Evolutionary conservation across 2,329 filamentous ascomycete genomes (phyloP).

Genomic region (Plectosphaerella sp.): DNA sequence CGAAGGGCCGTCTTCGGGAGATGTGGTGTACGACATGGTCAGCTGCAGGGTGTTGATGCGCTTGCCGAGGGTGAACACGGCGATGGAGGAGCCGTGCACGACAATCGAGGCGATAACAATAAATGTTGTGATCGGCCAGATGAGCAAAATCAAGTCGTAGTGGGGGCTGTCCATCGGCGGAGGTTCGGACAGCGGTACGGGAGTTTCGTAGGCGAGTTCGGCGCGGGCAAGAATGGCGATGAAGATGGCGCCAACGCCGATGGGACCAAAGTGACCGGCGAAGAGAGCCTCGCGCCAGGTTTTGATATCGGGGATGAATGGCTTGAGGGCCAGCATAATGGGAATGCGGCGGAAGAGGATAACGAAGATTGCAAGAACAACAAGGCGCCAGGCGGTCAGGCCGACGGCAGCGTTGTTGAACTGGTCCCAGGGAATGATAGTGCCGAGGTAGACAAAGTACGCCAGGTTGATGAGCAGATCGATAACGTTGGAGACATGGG

Average conservation of each 20-base stretch:
- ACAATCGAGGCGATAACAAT: conserved; percentile 91
- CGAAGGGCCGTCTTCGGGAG: conserved; percentile 78
- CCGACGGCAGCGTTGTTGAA: conserved; percentile 76
- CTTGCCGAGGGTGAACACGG: conserved; percentile 95
- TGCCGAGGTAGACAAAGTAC: conserved; percentile 96
- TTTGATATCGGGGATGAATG: conserved; percentile 92
- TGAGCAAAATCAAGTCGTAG: conserved; percentile 72
- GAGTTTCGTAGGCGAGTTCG: conserved; percentile 74
- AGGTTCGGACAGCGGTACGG: conserved; percentile 66
- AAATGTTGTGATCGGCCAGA: conserved; percentile 95
- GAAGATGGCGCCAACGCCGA: conserved; percentile 95
- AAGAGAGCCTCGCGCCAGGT: conserved; percentile 97
- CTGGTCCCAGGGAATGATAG: conserved; percentile 93
- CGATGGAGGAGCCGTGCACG: conserved; percentile 95
- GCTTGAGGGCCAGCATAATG: conserved; percentile 87
- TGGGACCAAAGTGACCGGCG: conserved; percentile 94
- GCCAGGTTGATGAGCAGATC: conserved; percentile 94
- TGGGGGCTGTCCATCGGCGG: conserved; percentile 51
- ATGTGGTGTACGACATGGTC: conserved; percentile 93
- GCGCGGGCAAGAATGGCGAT: conserved; percentile 87
- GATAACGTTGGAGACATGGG: conserved; percentile 98
- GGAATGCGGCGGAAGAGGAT: conserved; percentile 95
- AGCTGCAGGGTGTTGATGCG: conserved; percentile 95
- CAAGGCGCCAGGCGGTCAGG: conserved; percentile 79
- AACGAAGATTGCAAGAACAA: conserved; percentile 91